phyloP scores from a whole-genome alignment of 208 protist species.

The Porcisia deanei region DNA sequence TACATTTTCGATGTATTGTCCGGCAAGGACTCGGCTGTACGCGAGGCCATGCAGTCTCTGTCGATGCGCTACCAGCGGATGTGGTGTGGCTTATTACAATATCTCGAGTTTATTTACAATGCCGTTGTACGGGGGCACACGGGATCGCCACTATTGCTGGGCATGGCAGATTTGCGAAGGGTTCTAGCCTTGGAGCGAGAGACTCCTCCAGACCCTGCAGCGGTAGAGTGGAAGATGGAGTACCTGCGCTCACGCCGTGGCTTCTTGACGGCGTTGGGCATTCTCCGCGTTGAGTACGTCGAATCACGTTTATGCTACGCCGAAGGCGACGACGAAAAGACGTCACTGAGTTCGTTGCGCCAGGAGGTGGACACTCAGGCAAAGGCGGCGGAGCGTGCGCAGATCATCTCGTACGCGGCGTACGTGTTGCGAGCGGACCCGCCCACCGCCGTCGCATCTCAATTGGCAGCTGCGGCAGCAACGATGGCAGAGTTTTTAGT shows the following conservation, averaged over 20 bases:
- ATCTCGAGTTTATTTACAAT: slow-evolving; percentile 53
- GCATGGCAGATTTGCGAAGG: neutral
- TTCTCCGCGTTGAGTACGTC: slow-evolving; percentile 71
- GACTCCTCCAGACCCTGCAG: slow-evolving; percentile 16
- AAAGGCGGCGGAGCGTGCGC: slow-evolving; percentile 16
- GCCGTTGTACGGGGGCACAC: slow-evolving; percentile 17
- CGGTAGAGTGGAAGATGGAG: slow-evolving; percentile 58
- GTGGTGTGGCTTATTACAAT: slow-evolving; percentile 63
- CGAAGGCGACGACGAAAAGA: slow-evolving; percentile 1
- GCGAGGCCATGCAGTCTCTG: slow-evolving; percentile 39
- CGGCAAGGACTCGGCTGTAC: slow-evolving; percentile 39
- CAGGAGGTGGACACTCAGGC: neutral
- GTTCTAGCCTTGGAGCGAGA: slow-evolving; percentile 17
- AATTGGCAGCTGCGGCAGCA: slow-evolving; percentile 4
- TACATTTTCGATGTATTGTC: slow-evolving; percentile 50
- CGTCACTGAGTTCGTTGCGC: neutral
- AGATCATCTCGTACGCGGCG: slow-evolving; percentile 15
- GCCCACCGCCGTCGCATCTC: neutral
- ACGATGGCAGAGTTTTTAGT: slow-evolving; percentile 27
- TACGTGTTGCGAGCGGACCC: slow-evolving; percentile 24
- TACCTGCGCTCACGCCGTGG: slow-evolving; percentile 45
- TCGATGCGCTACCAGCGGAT: slow-evolving; percentile 78
- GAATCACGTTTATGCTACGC: slow-evolving; percentile 28
- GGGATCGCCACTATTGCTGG: neutral
- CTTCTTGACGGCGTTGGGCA: slow-evolving; percentile 51